A percentile compares a stretch with the other conserved stretches of the same genome.
These are phyloP conservation scores for Colletotrichum salicis DNA, from an alignment of 2,329 filamentous ascomycete genomes.

Conservation along the genomic window DNA sequence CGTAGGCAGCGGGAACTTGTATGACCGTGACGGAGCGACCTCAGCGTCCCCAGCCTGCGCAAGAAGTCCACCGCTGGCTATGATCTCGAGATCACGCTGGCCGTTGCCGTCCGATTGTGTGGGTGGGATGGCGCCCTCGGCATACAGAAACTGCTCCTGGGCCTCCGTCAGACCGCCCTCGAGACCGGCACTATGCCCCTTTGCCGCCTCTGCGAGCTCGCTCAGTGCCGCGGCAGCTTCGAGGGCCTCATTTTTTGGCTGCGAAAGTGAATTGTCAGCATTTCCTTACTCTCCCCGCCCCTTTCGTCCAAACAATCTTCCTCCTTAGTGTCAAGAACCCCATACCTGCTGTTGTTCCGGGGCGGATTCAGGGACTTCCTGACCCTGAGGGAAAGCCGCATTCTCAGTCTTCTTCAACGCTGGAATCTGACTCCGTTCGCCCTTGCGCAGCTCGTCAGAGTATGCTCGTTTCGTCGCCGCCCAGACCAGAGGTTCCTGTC, in stretches of 20 bases:
- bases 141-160: slow-evolving; percentile 57
- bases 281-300: neutral
- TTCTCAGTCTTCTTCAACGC: slow-evolving; percentile 11
- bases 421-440: neutral
- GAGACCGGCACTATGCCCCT: slow-evolving; percentile 11
- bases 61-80: slow-evolving; percentile 43
- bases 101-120: slow-evolving; percentile 36
- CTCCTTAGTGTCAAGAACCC: neutral
- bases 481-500: slow-evolving; percentile 41
- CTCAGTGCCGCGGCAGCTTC: slow-evolving; percentile 28
- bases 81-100: slow-evolving; percentile 44
- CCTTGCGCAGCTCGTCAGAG: slow-evolving; percentile 39
- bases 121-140: slow-evolving; percentile 53
- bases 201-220: slow-evolving; percentile 23
- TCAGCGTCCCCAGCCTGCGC: slow-evolving; percentile 44
- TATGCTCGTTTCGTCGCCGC: slow-evolving; percentile 41
- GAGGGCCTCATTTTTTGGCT: slow-evolving; percentile 14
- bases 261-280: slow-evolving; percentile 5
- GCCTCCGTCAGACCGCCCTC: slow-evolving; percentile 52
- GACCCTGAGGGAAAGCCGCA: neutral
- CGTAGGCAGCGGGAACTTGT: slow-evolving; percentile 79
- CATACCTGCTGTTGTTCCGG: slow-evolving; percentile 19
- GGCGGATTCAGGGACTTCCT: slow-evolving; percentile 5
- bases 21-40: slow-evolving; percentile 60
- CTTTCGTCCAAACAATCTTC: neutral